Evolutionary conservation across 202 grass and related monocot species (phyloP), one percentile per base, ranked within the genome.

Genomic region (Dendrocalamus latiflorus): DNA sequence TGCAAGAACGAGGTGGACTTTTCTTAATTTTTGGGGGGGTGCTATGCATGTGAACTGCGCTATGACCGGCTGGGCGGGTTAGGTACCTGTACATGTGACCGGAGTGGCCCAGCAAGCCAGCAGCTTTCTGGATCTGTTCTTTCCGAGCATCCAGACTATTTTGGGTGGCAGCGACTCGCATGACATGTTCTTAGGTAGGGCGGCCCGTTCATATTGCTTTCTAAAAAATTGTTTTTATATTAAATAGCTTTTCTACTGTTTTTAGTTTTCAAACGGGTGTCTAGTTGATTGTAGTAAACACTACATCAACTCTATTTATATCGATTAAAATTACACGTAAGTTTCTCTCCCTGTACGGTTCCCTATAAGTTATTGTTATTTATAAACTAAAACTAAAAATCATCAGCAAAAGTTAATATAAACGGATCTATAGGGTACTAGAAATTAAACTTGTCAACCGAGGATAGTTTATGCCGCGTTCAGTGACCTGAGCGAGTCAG

Each of bases 1-100:
- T 55, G 51, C 77, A 71, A 55, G 45, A 87, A 15, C 10, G 47
- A 24, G 11, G 17, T 43, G 34, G 64, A 9, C 13, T 21, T 5
- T 21, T 5, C 34, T 41, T 42, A 33, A 1, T 38, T 67, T 62
- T 30, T 25, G 13, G 12, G 14, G 3, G 9, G n/a, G 54, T 4
- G 69, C 72, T 77, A 81, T 76, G 72, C 83, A 77, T 85, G 87
- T 86, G 72, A 77, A 14, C 39, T 66, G 83, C 83, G 82, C 83
- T 78, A 81, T 65, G 67, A 6, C 37, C 37, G 57, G 25, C 62
- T 22, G 73, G 6, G 33, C 71, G 3, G 45, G 45, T 48, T 50
- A 41, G 33, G 16, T 34, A 16, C n/a, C 48, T 4, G 54, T 76
- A 64, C 61, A 71, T 77, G 72, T 77, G 54, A 37, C 42, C 25